These are phyloP conservation scores for Clavispora phyllophila DNA, from an alignment of 805 yeast genomes.

Conservation along the genomic window DNA sequence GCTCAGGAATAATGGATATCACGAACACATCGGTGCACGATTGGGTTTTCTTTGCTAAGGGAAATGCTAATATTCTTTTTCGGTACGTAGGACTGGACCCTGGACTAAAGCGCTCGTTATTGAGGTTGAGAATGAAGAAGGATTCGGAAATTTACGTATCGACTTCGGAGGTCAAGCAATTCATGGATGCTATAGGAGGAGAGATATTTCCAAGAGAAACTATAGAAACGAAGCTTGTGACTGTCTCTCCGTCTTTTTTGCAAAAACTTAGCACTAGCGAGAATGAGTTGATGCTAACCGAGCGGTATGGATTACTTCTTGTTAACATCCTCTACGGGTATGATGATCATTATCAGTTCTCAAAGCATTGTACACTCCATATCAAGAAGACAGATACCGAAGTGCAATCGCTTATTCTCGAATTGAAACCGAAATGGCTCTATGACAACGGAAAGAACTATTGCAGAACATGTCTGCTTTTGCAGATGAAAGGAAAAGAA, in stretches of 20 bases:
- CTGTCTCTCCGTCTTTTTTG: conserved; percentile 26
- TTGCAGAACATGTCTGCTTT: conserved; percentile 15
- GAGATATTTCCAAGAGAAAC: conserved; percentile 26
- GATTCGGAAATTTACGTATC: conserved; percentile 30
- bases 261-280: conserved; percentile 23
- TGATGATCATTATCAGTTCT: conserved; percentile 21
- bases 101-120: conserved; percentile 29
- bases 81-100: conserved; percentile 33
- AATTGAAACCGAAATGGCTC: conserved; percentile 18
- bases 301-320: conserved; percentile 39
- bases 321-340: conserved; percentile 37
- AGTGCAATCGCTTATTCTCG: conserved; percentile 6
- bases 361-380: conserved; percentile 28
- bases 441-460: conserved; percentile 11
- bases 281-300: conserved; percentile 29
- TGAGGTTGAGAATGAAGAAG: conserved; percentile 34
- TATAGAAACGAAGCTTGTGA: conserved; percentile 29
- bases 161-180: conserved; percentile 38
- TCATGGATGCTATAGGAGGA: conserved; percentile 31
- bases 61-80: conserved; percentile 47
- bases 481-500: conserved; percentile 7
- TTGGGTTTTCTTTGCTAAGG: conserved; percentile 45
- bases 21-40: conserved; percentile 26
- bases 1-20: conserved; percentile 25
- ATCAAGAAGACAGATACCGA: not conserved